These are phyloP conservation scores for Mycena vitilis DNA, from an alignment of 768 basidiomycete genomes.

Conservation along the genomic window DNA sequence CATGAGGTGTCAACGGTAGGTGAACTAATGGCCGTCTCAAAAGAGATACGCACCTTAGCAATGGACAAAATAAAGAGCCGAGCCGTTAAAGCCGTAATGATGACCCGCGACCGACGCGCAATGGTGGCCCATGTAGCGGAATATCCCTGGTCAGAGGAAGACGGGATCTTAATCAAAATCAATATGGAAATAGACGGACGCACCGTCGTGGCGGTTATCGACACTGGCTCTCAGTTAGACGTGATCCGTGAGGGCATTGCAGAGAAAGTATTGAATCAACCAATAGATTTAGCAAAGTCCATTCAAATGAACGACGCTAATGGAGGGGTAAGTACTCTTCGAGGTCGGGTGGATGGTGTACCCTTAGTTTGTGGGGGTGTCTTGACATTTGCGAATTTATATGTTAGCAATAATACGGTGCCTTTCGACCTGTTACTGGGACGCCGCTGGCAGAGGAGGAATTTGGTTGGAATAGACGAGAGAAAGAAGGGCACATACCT, in stretches of 20 bases:
- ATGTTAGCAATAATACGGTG: neutral
- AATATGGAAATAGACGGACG: neutral
- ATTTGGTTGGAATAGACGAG: neutral
- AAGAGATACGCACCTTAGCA: neutral
- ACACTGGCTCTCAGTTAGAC: slow-evolving; percentile 2
- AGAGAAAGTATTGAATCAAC: neutral
- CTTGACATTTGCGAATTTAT: neutral
- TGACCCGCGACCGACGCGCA: neutral
- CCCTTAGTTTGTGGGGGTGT: neutral
- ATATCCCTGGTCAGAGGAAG: slow-evolving; percentile 17
- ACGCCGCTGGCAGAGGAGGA: too few relatives aligned
- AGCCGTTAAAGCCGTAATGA: neutral
- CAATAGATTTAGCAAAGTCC: neutral
- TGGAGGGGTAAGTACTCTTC: neutral
- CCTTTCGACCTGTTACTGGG: neutral
- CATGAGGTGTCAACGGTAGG: neutral
- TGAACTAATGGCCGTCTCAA: neutral
- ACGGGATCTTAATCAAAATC: neutral
- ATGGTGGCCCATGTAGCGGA: slow-evolving; percentile 8
- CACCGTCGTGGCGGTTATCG: neutral
- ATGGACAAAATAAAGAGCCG: neutral
- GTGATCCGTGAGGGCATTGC: neutral
- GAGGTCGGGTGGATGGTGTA: neutral
- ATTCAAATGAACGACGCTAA: slow-evolving; percentile 3
- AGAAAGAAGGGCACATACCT: slow-evolving; percentile 1